A percentile compares a stretch with the other conserved stretches of the same genome.
These are phyloP conservation scores for Colletotrichum tropicale DNA, from an alignment of 2,329 filamentous ascomycete species.

Conservation along the genomic window DNA sequence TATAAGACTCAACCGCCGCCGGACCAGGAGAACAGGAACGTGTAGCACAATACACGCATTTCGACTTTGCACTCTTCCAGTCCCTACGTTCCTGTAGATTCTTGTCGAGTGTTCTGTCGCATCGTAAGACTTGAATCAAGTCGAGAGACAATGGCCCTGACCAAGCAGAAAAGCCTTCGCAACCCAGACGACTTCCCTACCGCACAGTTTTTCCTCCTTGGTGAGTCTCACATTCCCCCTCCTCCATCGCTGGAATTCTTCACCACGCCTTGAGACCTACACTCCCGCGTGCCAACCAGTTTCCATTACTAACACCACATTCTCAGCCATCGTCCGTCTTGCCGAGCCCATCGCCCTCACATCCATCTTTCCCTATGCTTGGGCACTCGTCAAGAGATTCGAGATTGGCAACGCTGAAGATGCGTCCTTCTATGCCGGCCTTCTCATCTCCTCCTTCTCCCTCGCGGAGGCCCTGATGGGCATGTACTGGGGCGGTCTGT, in stretches of 20 bases:
- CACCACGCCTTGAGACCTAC: not conserved
- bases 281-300: not conserved
- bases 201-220: conserved; percentile 81
- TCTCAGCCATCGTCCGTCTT: conserved; percentile 83
- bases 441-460: conserved; percentile 86
- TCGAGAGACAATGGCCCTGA: conserved; percentile 55
- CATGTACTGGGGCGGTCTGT: conserved; percentile 86
- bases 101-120: conserved; percentile 35
- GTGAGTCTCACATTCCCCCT: conserved; percentile 52
- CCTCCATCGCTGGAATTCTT: not conserved
- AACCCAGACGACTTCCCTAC: conserved; percentile 80
- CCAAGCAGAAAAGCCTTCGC: conserved; percentile 54
- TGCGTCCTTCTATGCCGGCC: conserved; percentile 86
- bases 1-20: conserved; percentile 5
- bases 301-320: conserved; percentile 20
- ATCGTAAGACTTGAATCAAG: conserved; percentile 49
- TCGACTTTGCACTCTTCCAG: conserved; percentile 21
- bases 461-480: conserved; percentile 83
- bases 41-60: conserved; percentile 16
- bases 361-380: conserved; percentile 92
- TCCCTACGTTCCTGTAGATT: conserved; percentile 12
- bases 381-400: conserved; percentile 80
- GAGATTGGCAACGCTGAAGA: conserved; percentile 72
- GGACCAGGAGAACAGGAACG: conserved; percentile 9
- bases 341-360: conserved; percentile 93